phyloP scores from a whole-genome alignment of 805 yeast genomes.

The Ogataea degrootiae region DNA sequence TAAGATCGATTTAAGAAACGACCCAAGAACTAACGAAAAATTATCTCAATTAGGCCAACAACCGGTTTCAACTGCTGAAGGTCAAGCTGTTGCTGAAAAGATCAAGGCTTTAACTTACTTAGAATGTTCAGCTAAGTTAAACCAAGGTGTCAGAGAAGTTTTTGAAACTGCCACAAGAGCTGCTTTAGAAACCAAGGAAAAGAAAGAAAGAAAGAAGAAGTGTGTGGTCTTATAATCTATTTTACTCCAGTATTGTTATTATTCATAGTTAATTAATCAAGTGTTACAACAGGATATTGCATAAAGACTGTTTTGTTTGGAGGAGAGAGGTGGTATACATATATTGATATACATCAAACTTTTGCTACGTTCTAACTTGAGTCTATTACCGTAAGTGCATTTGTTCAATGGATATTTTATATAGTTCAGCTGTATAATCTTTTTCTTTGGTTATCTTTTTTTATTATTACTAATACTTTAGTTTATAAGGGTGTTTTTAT shows the following conservation, averaged over 20 bases:
- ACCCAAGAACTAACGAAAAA: slow-evolving; percentile 69
- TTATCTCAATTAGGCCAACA: slow-evolving; percentile 70
- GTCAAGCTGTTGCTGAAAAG: slow-evolving; percentile 81
- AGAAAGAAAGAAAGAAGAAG: slow-evolving; percentile 55
- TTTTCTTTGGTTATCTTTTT: slow-evolving; percentile 3
- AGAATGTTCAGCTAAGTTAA: slow-evolving; percentile 91
- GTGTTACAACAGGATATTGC: too few species aligned
- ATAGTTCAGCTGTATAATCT: not conserved
- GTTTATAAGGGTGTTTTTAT: slow-evolving; percentile 12
- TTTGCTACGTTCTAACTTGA: too few species aligned
- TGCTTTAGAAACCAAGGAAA: slow-evolving; percentile 64
- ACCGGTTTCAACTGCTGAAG: slow-evolving; percentile 80
- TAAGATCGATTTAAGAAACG: slow-evolving; percentile 84
- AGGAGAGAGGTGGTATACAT: not conserved
- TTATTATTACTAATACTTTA: slow-evolving; percentile 3
- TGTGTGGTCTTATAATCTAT: slow-evolving; percentile 58
- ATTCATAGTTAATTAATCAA: not conserved
- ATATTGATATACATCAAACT: not conserved
- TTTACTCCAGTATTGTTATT: slow-evolving; percentile 4
- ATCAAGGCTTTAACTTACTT: slow-evolving; percentile 83
- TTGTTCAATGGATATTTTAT: not conserved
- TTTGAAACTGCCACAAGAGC: slow-evolving; percentile 92
- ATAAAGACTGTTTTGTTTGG: too few species aligned
- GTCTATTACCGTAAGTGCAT: not conserved
- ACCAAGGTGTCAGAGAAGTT: slow-evolving; percentile 89